These are phyloP conservation scores for Hortaea werneckii DNA, from an alignment of 2,329 filamentous ascomycete genomes.

Conservation along the genomic window DNA sequence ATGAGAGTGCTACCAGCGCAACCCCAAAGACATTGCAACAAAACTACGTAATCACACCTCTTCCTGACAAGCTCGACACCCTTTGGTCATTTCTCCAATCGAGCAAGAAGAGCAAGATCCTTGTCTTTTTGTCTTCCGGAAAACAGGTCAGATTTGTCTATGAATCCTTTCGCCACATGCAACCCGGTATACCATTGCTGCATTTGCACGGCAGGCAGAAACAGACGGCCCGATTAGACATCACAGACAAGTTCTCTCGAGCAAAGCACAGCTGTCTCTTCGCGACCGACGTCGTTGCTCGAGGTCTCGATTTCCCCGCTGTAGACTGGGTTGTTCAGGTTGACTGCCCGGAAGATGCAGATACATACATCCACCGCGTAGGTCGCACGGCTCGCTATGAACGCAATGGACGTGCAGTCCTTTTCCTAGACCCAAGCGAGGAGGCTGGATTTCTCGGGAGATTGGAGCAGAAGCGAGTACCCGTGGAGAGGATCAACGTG, in stretches of 20 bases:
- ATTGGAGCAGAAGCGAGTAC: constrained; percentile 80
- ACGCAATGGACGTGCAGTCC: constrained; percentile 71
- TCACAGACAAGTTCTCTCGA: constrained; percentile 70
- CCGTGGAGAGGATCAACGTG: constrained; percentile 76
- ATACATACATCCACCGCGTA: constrained; percentile 95
- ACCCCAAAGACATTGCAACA: constrained; percentile 81
- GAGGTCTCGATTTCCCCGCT: constrained; percentile 88
- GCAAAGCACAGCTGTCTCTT: constrained; percentile 82
- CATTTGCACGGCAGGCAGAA: constrained; percentile 94
- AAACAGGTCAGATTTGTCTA: constrained; percentile 97
- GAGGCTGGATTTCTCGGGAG: constrained; percentile 82
- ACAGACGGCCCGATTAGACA: constrained; percentile 76
- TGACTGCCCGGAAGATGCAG: constrained; percentile 93
- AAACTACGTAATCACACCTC: constrained; percentile 76
- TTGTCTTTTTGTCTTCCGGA: constrained; percentile 89
- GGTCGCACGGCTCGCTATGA: constrained; percentile 92
- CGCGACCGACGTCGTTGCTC: constrained; percentile 87
- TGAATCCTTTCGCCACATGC: constrained; percentile 83
- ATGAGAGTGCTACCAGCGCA: constrained; percentile 67
- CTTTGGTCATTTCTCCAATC: constrained; percentile 86
- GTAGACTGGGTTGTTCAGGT: constrained; percentile 98
- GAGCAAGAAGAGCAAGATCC: constrained; percentile 86
- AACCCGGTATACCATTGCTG: constrained; percentile 84
- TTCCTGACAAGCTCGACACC: constrained; percentile 83
- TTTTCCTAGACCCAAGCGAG: constrained; percentile 88